A percentile compares a stretch with the other conserved stretches of the same genome.
Evolutionary conservation across 106 monocot genomes (phyloP).

Genomic region (Alisma plantagoaquatica): DNA sequence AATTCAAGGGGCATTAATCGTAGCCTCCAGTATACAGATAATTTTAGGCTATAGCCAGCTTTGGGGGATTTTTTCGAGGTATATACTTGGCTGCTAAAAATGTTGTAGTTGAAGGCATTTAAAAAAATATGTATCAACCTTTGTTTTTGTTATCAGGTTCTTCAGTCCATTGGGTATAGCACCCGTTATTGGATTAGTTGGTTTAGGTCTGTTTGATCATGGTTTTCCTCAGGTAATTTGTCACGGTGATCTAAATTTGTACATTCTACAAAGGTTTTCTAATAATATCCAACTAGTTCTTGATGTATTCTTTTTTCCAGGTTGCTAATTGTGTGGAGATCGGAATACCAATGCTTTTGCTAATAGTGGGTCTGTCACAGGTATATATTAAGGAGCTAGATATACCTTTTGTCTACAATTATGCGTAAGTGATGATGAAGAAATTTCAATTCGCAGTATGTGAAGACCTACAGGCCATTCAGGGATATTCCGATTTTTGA

Average conservation of each 20-base stretch:
- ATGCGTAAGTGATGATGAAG: not conserved
- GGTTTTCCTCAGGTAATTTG: slow-evolving; percentile 75
- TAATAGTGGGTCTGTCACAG: slow-evolving; percentile 79
- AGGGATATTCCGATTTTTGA: slow-evolving; percentile 57
- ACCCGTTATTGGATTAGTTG: slow-evolving; percentile 75
- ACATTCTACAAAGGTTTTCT: not conserved
- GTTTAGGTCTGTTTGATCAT: slow-evolving; percentile 76
- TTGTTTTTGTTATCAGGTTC: slow-evolving; percentile 34
- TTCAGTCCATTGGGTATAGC: slow-evolving; percentile 90
- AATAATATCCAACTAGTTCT: no score
- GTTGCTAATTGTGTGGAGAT: slow-evolving; percentile 93
- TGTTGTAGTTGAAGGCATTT: not conserved
- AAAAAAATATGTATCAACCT: not conserved
- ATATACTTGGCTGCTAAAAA: not conserved
- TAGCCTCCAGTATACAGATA: slow-evolving; percentile 25
- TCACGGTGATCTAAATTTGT: not conserved
- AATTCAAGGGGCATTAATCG: slow-evolving; percentile 26
- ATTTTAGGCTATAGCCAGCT: slow-evolving; percentile 30
- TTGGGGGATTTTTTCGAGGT: slow-evolving; percentile 94
- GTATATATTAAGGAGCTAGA: slow-evolving; percentile 15
- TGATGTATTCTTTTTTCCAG: slow-evolving; percentile 20
- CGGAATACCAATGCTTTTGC: slow-evolving; percentile 80
- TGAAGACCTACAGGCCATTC: slow-evolving; percentile 66
- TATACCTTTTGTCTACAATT: not conserved
- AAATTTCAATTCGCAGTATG: slow-evolving; percentile 34